Evolutionary conservation across 768 basidiomycete genomes (phyloP).

Genomic region (Tylopilus felleus): DNA sequence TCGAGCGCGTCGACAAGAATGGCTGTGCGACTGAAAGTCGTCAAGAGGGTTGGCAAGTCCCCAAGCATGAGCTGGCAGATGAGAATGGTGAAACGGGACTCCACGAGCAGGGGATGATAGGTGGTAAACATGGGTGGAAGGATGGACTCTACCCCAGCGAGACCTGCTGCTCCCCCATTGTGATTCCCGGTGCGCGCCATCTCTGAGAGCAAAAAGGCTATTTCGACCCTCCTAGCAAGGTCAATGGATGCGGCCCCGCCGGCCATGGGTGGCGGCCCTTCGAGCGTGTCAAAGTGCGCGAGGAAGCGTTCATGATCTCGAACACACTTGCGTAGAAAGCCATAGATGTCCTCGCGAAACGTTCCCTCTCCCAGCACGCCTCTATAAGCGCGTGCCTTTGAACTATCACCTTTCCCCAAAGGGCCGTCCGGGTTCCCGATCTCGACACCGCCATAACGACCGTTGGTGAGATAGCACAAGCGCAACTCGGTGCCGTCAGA

Average conservation of each 20-base stretch:
- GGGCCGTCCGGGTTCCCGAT: constrained; percentile 80
- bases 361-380: constrained; percentile 48
- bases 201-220: constrained; percentile 69
- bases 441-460: constrained; percentile 81
- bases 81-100: constrained; percentile 79
- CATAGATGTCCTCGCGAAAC: constrained; percentile 59
- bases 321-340: constrained; percentile 67
- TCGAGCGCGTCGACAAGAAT: constrained; percentile 76
- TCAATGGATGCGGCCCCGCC: constrained; percentile 25
- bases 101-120: constrained; percentile 86
- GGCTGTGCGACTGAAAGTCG: constrained; percentile 64
- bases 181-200: constrained; percentile 61
- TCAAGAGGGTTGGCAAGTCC: constrained; percentile 60
- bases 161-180: constrained; percentile 28
- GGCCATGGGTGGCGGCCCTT: constrained; percentile 32
- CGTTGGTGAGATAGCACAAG: constrained; percentile 70
- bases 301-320: constrained; percentile 86
- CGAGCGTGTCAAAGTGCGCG: constrained; percentile 75
- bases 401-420: constrained; percentile 53
- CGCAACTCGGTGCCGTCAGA: constrained; percentile 73
- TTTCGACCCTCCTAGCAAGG: constrained; percentile 54
- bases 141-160: constrained; percentile 37
- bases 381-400: constrained; percentile 65
- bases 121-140: constrained; percentile 72
- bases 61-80: constrained; percentile 75